These are phyloP conservation scores for Trichosporon ovoides DNA, from an alignment of 1,284 basidiomycete genomes.

Conservation along the genomic window DNA sequence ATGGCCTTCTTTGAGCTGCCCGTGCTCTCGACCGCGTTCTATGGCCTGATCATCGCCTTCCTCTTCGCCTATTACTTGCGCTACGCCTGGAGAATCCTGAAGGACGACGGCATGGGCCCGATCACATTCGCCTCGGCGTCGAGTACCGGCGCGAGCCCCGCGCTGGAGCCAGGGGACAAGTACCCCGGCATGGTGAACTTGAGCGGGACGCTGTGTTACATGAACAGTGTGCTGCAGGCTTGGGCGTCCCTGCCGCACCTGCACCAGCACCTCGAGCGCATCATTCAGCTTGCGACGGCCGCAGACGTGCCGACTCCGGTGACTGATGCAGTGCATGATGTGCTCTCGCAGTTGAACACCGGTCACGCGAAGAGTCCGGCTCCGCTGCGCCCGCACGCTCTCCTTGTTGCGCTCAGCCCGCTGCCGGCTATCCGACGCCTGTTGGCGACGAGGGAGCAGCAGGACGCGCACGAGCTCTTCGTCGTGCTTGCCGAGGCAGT, in stretches of 20 bases:
- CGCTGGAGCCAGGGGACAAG: conserved; percentile 10
- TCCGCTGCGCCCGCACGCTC: conserved; percentile 63
- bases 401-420: conserved; percentile 63
- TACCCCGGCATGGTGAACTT: conserved; percentile 87
- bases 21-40: background rate
- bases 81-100: background rate
- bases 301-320: conserved; percentile 76
- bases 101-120: conserved; percentile 3
- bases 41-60: background rate
- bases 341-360: conserved; percentile 70
- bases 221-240: conserved; percentile 89
- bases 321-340: conserved; percentile 65
- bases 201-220: conserved; percentile 90
- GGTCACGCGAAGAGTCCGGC: conserved; percentile 55
- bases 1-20: conserved; percentile 5
- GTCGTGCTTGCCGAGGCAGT: conserved; percentile 80
- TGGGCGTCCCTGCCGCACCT: conserved; percentile 75
- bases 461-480: conserved; percentile 94
- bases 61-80: conserved; percentile 2
- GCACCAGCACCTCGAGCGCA: conserved; percentile 64
- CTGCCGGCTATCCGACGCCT: conserved; percentile 60
- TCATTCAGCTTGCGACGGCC: conserved; percentile 66
- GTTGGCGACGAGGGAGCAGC: conserved; percentile 79
- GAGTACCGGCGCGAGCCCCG: background rate
- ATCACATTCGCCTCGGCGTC: background rate